Evolutionary conservation across 2,329 filamentous ascomycete genomes (phyloP), one percentile per base, ranked within the genome.

Genomic region (Penicillium freii): DNA sequence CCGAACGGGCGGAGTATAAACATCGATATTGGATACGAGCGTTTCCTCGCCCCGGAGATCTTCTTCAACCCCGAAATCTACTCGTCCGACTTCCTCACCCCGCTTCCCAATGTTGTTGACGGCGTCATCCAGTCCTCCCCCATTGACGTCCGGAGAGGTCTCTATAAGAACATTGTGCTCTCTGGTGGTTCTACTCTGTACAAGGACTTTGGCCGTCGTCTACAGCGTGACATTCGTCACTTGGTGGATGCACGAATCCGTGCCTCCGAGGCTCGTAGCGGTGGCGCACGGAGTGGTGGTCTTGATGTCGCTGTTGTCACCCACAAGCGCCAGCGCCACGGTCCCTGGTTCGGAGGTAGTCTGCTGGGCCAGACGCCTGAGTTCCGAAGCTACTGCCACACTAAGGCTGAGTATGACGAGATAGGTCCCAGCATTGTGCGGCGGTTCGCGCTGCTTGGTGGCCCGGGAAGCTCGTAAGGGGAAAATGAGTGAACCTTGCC

Each of bases 21-120:
- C 1, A 91, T 99, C 46, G 95, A 99, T 69, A 90, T 99, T 52
- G 94, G 94, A 52, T 99, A 97, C 78, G 94, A 99, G 77, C 90
- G 94, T 34, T 99, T 99, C 83, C 83, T 99, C 59, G 94, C 94
- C 2, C 95, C 95, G 25, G 94, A 99, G 77, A 99, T 99, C 72
- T 99, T 99, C 80, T 99, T 99, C 86, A 99, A 99, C 78, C 94
- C 94, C 31, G 94, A 99, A 80, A 99, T 99, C 71, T 97, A 97
- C 83, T 96, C 91, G 61, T 97, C 93, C 65, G 94, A 99, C 74
- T 99, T 99, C 81, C 81, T 99, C 64, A 99, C 94, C 13, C 94
- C 94, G 15, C 84, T 99, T 9, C 94, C 94, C 25, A 90, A 85
- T 50, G 94, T 99, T 50, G 95, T 99, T 61, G 94, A 99, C 73